These are phyloP conservation scores for Protoeuglena noctilucae DNA, from an alignment of 139 green algal genomes.

Conservation along the genomic window DNA sequence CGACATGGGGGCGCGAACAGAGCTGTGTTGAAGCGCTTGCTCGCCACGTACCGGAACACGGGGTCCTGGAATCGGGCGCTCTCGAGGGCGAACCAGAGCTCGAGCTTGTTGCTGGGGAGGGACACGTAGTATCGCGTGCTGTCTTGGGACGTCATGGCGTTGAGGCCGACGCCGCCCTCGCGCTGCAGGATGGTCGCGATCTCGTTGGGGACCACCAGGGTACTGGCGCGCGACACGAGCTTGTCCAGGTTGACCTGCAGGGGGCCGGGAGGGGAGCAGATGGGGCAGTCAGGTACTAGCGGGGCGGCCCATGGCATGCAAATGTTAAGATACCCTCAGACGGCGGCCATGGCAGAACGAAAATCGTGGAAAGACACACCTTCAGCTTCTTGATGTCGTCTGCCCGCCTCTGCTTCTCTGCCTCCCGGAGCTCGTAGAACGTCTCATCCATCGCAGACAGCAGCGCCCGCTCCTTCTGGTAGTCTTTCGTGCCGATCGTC, in stretches of 20 bases:
- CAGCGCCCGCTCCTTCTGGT: conserved; percentile 3
- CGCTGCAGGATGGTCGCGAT: conserved; percentile 12
- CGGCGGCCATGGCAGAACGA: no score
- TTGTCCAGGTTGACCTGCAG: no score
- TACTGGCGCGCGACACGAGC: background rate
- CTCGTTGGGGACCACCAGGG: conserved; percentile 13
- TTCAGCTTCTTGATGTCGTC: background rate
- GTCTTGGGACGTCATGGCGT: conserved; percentile 18
- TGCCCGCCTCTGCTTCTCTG: background rate
- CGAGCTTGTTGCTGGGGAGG: conserved; percentile 17
- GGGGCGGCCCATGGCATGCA: no score
- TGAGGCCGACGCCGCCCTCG: conserved; percentile 18
- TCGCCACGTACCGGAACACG: conserved; percentile 19
- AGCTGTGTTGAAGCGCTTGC: conserved; percentile 9
- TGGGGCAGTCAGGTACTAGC: no score
- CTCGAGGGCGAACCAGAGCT: conserved; percentile 23
- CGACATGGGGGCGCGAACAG: background rate
- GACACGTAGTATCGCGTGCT: conserved; percentile 18
- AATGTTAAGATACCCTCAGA: no score
- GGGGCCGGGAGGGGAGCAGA: no score
- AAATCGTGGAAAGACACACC: no score
- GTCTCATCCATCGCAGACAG: conserved; percentile 13
- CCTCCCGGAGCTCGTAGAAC: conserved; percentile 12
- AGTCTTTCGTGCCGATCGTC: conserved; percentile 11
- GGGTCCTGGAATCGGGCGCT: conserved; percentile 11